Percentiles rank a stretch among this genome's conserved stretches.
phyloP scores from a whole-genome alignment of 2,329 filamentous ascomycete species.

The Dactylella cylindrospora region DNA sequence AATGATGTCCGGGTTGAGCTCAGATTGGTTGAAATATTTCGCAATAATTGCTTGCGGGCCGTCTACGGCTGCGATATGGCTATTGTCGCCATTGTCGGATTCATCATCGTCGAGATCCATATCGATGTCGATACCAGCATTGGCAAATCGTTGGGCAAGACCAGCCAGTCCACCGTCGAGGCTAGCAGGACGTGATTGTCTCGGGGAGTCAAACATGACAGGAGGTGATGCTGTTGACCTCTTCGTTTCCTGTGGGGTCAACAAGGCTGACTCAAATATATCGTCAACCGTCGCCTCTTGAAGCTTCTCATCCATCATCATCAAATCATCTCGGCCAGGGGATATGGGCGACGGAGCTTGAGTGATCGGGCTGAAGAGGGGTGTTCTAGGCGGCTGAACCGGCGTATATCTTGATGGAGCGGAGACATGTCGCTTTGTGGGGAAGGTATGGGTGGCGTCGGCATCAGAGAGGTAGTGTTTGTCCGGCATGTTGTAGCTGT shows the following conservation, averaged over 20 bases:
- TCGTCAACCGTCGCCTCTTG: conserved; percentile 22
- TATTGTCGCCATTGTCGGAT: conserved; percentile 21
- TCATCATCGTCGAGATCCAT: conserved; percentile 12
- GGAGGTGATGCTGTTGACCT: conserved; percentile 40
- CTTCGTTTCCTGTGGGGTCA: conserved; percentile 43
- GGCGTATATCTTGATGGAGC: conserved; percentile 40
- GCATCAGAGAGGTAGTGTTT: conserved; percentile 36
- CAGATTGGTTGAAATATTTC: conserved; percentile 27
- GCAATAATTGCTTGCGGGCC: conserved; percentile 17
- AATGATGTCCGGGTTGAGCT: conserved; percentile 30
- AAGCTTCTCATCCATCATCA: conserved; percentile 34
- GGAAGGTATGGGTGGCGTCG: conserved; percentile 25
- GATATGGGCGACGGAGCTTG: conserved; percentile 42
- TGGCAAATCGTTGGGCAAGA: conserved; percentile 13
- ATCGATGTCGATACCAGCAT: conserved; percentile 16
- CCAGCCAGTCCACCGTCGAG: conserved; percentile 34
- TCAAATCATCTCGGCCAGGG: conserved; percentile 32
- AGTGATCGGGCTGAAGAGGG: conserved; percentile 39
- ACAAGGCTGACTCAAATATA: conserved; percentile 27
- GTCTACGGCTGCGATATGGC: conserved; percentile 3
- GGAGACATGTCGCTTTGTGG: conserved; percentile 42
- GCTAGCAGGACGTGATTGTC: conserved; percentile 24
- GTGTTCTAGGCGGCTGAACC: conserved; percentile 30
- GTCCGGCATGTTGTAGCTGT: conserved; percentile 35
- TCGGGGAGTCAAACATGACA: conserved; percentile 34